Evolutionary conservation across 768 basidiomycete genomes (phyloP).

Genomic region (Leccinum variicolor): DNA sequence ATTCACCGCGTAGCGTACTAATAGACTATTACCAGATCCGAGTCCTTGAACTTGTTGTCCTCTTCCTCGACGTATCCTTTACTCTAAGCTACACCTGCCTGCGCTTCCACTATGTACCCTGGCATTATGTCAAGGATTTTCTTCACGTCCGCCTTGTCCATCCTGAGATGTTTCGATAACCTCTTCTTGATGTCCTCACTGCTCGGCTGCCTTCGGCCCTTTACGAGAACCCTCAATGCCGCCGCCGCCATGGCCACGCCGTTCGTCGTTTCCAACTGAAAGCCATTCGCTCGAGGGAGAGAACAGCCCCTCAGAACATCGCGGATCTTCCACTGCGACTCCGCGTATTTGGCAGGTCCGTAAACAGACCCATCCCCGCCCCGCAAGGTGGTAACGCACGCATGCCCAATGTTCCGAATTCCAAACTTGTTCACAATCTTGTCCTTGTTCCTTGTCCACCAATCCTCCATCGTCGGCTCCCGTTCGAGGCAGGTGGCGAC

Average conservation of each 20-base stretch:
- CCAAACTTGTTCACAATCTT: conserved; percentile 1
- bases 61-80: neutral
- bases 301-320: conserved; percentile 1
- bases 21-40: neutral
- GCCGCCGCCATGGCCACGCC: neutral
- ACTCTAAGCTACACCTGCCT: neutral
- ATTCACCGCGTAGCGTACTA: neutral
- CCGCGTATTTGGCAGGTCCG: conserved; percentile 2
- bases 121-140: neutral
- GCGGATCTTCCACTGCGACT: conserved; percentile 13
- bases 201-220: neutral
- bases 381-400: conserved; percentile 15
- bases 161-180: neutral
- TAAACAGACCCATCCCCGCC: neutral
- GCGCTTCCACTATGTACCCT: neutral
- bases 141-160: neutral
- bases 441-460: conserved; percentile 6
- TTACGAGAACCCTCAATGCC: neutral
- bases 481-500: conserved; percentile 29
- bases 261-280: neutral
- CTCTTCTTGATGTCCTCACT: neutral
- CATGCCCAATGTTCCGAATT: conserved; percentile 18
- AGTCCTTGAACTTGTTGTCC: neutral
- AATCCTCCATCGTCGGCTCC: neutral
- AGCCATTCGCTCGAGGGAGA: neutral